Evolutionary conservation across 2,329 filamentous ascomycete species (phyloP), one percentile per base, ranked within the genome.

Genomic region (Tricladium varicosporioides): DNA sequence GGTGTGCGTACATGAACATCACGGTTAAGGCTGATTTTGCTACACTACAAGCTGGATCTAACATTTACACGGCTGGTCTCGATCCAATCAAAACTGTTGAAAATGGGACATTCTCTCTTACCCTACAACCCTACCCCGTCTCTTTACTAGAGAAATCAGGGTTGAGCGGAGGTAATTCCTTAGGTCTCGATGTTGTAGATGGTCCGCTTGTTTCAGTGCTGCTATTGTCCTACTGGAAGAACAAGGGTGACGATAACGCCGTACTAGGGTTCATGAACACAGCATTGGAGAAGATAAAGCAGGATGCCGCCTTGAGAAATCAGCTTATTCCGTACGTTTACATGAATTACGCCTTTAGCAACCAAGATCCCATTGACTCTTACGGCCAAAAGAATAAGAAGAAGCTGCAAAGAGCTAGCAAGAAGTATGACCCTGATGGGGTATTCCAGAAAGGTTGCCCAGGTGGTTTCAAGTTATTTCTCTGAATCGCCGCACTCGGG

Each of bases 301-400:
- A 8, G 0, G 48, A 36, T 22, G 47, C 53, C 2, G 31, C 15
- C 2, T 5, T 19, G n/a, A 7, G 19, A n/a, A 32, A 44, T 16
- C 40, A 16, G 5, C 15, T 18, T 15, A 43, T 33, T 14, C 33
- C 48, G 19, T 55, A 42, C 16, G 22, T 45, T 3, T 78, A 78
- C 61, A 69, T 76, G 43, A 79, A 80, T 62, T 80, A 80, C 53
- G 76, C 76, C 0, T 71, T 71, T 9, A 64, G 66, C 44, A 68
- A 67, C 16, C 76, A 80, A 58, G 63, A 75, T 33, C 72, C 76
- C 0, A 67, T 79, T 16, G 16, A 61, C 0, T 64, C 71, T 8
- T 80, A 79, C 51, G 76, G 78, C 0, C 32, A 61, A 1, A 65
- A 69, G 1, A 79, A 75, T 15, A 60, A 75, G 45, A 63, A 63